These are phyloP conservation scores for Lachancea quebecensis DNA, from an alignment of 805 yeast genomes.

Conservation along the genomic window DNA sequence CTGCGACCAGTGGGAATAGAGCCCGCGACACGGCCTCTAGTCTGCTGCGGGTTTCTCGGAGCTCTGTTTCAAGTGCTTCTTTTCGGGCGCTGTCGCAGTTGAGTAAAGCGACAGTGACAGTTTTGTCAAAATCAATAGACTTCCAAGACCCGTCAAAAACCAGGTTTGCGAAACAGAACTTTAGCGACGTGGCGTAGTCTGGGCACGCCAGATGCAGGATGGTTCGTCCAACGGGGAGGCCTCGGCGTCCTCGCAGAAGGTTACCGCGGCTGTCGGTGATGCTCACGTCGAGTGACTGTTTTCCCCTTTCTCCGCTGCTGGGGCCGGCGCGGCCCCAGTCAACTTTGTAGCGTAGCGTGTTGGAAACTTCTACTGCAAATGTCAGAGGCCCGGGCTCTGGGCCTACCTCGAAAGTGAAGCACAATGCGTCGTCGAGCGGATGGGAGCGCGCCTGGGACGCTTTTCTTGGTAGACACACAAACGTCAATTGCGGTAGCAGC, in stretches of 20 bases:
- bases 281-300: constrained; percentile 18
- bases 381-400: constrained; percentile 3
- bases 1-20: constrained; percentile 5
- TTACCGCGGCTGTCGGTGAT: constrained; percentile 13
- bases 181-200: constrained; percentile 8
- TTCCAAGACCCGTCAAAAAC: constrained; percentile 34
- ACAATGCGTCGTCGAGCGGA: constrained; percentile 1
- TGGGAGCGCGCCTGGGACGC: neutral
- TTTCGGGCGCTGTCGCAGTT: neutral
- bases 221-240: constrained; percentile 14
- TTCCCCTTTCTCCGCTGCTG: constrained; percentile 20
- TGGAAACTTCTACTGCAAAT: constrained; percentile 15
- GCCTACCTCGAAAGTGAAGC: constrained; percentile 1
- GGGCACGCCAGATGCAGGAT: constrained; percentile 12
- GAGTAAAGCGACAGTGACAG: constrained; percentile 14
- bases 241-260: constrained; percentile 14
- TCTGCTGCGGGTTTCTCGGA: constrained; percentile 2
- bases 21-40: constrained; percentile 4
- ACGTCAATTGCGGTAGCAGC: constrained; percentile 3
- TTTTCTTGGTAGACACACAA: constrained; percentile 6
- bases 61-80: neutral
- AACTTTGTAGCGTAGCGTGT: constrained; percentile 11
- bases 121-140: constrained; percentile 20
- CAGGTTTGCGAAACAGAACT: constrained; percentile 27
- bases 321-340: constrained; percentile 22